Evolutionary conservation across 2,329 filamentous ascomycete genomes (phyloP), one percentile per base, ranked within the genome.

Genomic region (Exophiala sp.): DNA sequence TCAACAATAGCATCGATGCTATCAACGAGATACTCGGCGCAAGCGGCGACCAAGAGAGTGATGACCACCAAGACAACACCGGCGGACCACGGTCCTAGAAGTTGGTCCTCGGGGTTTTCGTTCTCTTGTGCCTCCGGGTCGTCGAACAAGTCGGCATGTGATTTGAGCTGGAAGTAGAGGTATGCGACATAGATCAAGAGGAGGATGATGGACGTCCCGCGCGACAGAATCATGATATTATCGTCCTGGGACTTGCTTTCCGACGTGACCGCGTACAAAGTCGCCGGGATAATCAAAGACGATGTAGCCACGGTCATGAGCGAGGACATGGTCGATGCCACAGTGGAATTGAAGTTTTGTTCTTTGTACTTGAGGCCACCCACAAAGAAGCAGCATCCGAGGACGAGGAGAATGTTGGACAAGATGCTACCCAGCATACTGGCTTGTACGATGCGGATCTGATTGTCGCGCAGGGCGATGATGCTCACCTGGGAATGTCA

Each of bases 401-500:
- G 78, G 40, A 89, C 91, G 18, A 97, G 80, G 6, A 97, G 78
- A 58, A 96, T 83, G 69, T 97, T 97, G 58, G 91, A 96, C 32
- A 97, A 76, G 61, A 97, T 95, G 63, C 87, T 94, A 41, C 93
- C 91, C 27, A 97, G 82, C 90, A 97, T 97, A 57, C 88, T 95
- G 16, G 91, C 86, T 71, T 97, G 93, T n/a, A 97, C 91, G 58
- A 97, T 90, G 62, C 91, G 83, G 64, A 96, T 94, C 70, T 97
- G 86, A 56, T 82, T 81, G 61, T 93, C 82, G 58, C 76, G 81
- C 39, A 98, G 78, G 14, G 93, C 93, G 57, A 97, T 85, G 60
- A 97, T 91, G 66, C 88, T 95, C 65, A 95, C 87, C 86, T 91
- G 44, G 22, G 39, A 19, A 58, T 76, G 56, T 67, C 85, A 85